These are phyloP conservation scores for Xylaria sp. DNA, from an alignment of 2,329 filamentous ascomycete species.

Conservation along the genomic window DNA sequence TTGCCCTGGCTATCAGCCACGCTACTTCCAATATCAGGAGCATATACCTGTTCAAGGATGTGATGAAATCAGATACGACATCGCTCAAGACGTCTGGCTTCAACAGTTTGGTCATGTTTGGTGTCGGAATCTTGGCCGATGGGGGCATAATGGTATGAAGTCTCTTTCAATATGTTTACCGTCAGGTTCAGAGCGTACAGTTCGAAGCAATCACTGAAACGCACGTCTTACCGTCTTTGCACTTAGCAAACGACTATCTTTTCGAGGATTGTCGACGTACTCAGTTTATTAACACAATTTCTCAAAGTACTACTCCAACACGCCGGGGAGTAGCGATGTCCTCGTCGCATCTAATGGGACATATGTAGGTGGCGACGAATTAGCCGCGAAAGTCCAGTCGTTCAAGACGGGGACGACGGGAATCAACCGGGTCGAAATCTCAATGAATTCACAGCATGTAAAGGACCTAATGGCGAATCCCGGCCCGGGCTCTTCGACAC, in stretches of 20 bases:
- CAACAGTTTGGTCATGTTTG: constrained; percentile 58
- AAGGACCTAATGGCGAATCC: constrained; percentile 52
- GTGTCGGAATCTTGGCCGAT: constrained; percentile 55
- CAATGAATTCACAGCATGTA: constrained; percentile 58
- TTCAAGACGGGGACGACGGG: constrained; percentile 53
- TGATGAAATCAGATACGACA: constrained; percentile 57
- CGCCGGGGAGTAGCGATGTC: constrained; percentile 52
- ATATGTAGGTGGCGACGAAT: constrained; percentile 61
- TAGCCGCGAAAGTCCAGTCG: constrained; percentile 59
- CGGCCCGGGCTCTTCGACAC: constrained; percentile 50
- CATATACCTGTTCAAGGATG: constrained; percentile 58
- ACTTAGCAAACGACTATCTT: not conserved
- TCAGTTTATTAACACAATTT: constrained; percentile 1
- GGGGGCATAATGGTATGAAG: constrained; percentile 53
- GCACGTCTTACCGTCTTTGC: not conserved
- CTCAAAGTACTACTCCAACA: constrained; percentile 56
- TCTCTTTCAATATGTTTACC: not conserved
- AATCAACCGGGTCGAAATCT: constrained; percentile 56
- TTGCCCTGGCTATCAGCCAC: constrained; percentile 33
- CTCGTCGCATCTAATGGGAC: constrained; percentile 53
- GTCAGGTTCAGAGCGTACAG: no score
- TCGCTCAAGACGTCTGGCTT: constrained; percentile 56
- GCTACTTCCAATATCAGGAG: constrained; percentile 43
- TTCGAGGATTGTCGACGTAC: not conserved
- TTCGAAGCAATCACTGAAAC: not conserved